These are phyloP conservation scores for Trifolium fragiferum DNA, from an alignment of 306 rosid species.

Conservation along the genomic window DNA sequence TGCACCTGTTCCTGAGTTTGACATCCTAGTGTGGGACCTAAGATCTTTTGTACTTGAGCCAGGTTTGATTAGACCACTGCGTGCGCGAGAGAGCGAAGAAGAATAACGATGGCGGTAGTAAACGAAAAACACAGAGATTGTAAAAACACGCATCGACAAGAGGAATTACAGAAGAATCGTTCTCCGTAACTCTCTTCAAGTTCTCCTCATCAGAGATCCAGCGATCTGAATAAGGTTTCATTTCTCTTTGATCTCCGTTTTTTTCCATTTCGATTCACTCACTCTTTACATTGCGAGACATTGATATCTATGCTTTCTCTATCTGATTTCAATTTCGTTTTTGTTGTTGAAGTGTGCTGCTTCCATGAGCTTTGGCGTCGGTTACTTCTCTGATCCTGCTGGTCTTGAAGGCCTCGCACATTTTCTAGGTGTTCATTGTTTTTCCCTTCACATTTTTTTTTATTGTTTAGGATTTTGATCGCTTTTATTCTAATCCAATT, in stretches of 20 bases:
- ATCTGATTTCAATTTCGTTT: neutral
- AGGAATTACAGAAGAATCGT: slow-evolving; percentile 79
- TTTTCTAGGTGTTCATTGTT: slow-evolving; percentile 66
- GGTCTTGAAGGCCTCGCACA: slow-evolving; percentile 97
- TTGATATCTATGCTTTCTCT: neutral
- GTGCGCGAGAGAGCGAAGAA: neutral
- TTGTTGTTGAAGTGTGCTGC: slow-evolving; percentile 74
- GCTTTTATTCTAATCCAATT: neutral
- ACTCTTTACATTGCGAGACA: no score
- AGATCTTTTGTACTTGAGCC: slow-evolving; percentile 67
- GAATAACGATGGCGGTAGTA: neutral
- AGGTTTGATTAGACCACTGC: slow-evolving; percentile 35
- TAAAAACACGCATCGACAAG: slow-evolving; percentile 73
- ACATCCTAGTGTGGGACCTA: slow-evolving; percentile 32
- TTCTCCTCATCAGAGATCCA: slow-evolving; percentile 83
- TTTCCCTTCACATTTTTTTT: neutral
- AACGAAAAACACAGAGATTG: slow-evolving; percentile 61
- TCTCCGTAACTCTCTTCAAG: slow-evolving; percentile 75
- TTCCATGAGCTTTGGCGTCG: slow-evolving; percentile 87
- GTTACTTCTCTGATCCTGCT: slow-evolving; percentile 82
- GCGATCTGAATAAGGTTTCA: slow-evolving; percentile 78
- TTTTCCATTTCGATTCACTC: no score
- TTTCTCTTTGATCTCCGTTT: neutral
- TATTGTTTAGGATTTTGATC: neutral
- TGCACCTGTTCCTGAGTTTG: neutral